Percentiles rank a stretch among this genome's conserved stretches.
Conservation (phyloP, 1,284 basidiomycete genomes). For the Ganoderma boninense region DNA sequence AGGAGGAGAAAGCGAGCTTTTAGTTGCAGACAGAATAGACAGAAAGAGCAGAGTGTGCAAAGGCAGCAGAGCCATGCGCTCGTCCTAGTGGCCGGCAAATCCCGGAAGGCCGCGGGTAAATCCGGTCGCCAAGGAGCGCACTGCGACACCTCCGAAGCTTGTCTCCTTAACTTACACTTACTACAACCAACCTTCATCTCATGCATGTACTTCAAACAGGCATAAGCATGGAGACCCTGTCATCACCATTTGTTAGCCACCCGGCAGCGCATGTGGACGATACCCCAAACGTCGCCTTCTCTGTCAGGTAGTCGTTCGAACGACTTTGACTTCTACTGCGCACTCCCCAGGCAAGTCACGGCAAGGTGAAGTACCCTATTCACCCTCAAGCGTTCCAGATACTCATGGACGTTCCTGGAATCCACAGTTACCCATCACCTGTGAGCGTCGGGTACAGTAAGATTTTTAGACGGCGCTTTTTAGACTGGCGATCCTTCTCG, state of each 20-base stretch:
- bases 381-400: background rate
- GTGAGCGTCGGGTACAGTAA: background rate
- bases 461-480: background rate
- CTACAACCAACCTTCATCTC: background rate
- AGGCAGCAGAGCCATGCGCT: too few relatives aligned
- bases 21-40: too few relatives aligned
- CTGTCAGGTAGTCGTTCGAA: background rate
- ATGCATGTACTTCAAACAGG: background rate
- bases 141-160: background rate
- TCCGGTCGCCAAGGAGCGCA: background rate
- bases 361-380: background rate
- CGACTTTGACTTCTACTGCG: background rate
- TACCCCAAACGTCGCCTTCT: background rate
- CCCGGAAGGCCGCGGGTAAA: background rate
- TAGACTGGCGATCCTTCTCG: background rate
- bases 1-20: too few relatives aligned
- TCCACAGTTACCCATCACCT: conserved; percentile 1
- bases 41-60: too few relatives aligned
- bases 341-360: background rate
- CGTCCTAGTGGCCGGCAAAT: background rate
- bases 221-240: background rate
- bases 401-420: background rate
- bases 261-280: background rate
- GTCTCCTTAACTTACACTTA: background rate
- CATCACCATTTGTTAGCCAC: background rate